Conservation (phyloP, 345 rosid genomes). For the Anacardium occidentale region DNA sequence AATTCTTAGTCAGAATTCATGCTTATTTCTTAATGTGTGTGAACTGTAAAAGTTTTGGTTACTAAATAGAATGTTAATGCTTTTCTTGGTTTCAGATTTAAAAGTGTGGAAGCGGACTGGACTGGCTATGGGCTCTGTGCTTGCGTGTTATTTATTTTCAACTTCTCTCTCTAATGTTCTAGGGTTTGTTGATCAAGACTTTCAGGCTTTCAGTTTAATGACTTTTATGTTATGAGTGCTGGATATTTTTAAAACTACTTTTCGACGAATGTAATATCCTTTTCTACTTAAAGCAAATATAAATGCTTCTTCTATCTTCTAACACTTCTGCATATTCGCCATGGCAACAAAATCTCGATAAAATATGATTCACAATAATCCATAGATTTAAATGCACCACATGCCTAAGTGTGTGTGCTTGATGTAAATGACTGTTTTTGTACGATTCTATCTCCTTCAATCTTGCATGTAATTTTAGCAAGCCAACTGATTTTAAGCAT, state of each 20-base stretch:
- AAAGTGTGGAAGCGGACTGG: conserved; percentile 11
- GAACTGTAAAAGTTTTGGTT: not conserved
- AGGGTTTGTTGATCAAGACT: conserved; percentile 10
- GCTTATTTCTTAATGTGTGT: not conserved
- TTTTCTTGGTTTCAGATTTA: conserved; percentile 29
- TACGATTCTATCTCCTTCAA: conserved; percentile 15
- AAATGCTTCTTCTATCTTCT: not conserved
- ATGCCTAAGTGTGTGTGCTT: not conserved
- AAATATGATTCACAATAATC: not conserved
- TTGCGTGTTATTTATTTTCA: conserved; percentile 7
- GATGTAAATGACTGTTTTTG: conserved; percentile 8
- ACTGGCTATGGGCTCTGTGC: not conserved
- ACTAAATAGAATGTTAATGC: conserved; percentile 1
- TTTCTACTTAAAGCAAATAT: conserved; percentile 12
- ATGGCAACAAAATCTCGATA: conserved; percentile 3
- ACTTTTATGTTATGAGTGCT: not conserved
- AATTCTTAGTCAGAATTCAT: not conserved
- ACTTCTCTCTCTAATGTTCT: not conserved
- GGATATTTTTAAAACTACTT: not conserved
- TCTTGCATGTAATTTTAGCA: conserved; percentile 24
- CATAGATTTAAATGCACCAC: not conserved
- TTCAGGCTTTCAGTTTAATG: not conserved
- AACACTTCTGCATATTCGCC: not conserved
- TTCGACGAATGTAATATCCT: conserved; percentile 10
- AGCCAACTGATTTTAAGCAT: conserved; percentile 7